phyloP scores from a whole-genome alignment of 345 rosid species.

The Diplotaxis tenuifolia region DNA sequence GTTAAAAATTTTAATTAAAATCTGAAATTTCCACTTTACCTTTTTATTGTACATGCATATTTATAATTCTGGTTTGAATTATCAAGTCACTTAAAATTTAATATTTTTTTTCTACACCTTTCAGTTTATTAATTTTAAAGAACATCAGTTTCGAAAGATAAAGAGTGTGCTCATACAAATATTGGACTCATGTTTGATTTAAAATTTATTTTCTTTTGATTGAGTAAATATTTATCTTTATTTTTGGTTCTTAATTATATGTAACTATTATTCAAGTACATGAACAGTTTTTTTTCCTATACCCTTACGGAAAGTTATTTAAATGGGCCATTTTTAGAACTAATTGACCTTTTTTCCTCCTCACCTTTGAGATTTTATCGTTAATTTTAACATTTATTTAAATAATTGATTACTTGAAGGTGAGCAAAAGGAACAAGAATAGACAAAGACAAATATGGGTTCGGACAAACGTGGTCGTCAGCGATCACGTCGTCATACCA shows the following conservation, averaged over 20 bases:
- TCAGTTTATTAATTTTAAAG: neutral
- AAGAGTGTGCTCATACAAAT: neutral
- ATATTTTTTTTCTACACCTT: neutral
- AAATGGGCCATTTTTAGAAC: neutral
- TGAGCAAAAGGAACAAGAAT: constrained; percentile 26
- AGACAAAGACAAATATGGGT: constrained; percentile 61
- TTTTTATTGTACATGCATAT: neutral
- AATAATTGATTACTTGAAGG: constrained; percentile 34
- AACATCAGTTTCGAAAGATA: neutral
- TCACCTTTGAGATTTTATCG: neutral
- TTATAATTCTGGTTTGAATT: neutral
- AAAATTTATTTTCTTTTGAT: neutral
- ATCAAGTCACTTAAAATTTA: neutral
- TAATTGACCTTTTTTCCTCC: neutral
- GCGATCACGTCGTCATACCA: constrained; percentile 57
- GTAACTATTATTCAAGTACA: neutral
- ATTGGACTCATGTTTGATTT: neutral
- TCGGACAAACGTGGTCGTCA: constrained; percentile 48
- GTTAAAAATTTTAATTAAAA: neutral
- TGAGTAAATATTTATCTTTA: neutral
- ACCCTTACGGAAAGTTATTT: neutral
- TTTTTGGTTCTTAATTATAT: neutral
- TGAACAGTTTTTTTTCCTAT: neutral
- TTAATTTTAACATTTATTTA: neutral
- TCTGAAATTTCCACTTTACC: neutral